Conservation (phyloP, 2,329 filamentous ascomycete species). For the Colletotrichum somersetense region DNA sequence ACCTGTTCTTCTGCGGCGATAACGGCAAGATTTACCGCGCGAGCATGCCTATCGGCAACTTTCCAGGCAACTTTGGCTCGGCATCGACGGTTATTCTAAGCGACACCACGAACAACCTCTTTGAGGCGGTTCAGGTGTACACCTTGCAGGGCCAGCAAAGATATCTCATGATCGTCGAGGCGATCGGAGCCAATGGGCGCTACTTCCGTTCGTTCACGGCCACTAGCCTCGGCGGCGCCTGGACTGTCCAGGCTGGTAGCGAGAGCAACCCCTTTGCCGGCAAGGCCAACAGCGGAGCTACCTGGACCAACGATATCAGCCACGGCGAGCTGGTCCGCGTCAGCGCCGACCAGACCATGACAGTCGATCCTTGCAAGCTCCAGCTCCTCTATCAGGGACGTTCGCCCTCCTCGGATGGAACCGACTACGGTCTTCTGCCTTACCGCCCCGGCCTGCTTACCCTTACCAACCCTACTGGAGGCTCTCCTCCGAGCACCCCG, state of each 20-base stretch:
- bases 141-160: not conserved
- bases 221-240: conserved; percentile 65
- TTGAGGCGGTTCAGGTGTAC: not conserved
- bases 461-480: not conserved
- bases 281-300: conserved; percentile 73
- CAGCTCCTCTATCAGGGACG: conserved; percentile 74
- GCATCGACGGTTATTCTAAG: conserved; percentile 44
- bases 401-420: conserved; percentile 49
- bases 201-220: conserved; percentile 75
- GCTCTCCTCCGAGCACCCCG: not conserved
- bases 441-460: conserved; percentile 1
- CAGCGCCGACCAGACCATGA: conserved; percentile 71
- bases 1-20: conserved; percentile 76
- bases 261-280: conserved; percentile 73
- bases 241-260: conserved; percentile 68
- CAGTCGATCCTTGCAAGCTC: conserved; percentile 73
- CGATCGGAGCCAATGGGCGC: not conserved
- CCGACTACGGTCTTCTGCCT: not conserved
- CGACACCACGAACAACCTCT: not conserved
- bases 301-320: conserved; percentile 76
- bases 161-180: conserved; percentile 2
- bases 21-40: conserved; percentile 75
- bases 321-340: conserved; percentile 72
- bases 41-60: conserved; percentile 72
- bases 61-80: conserved; percentile 71